phyloP scores from a whole-genome alignment of 2,329 filamentous ascomycete genomes.

The Cordyceps pruinosa region DNA sequence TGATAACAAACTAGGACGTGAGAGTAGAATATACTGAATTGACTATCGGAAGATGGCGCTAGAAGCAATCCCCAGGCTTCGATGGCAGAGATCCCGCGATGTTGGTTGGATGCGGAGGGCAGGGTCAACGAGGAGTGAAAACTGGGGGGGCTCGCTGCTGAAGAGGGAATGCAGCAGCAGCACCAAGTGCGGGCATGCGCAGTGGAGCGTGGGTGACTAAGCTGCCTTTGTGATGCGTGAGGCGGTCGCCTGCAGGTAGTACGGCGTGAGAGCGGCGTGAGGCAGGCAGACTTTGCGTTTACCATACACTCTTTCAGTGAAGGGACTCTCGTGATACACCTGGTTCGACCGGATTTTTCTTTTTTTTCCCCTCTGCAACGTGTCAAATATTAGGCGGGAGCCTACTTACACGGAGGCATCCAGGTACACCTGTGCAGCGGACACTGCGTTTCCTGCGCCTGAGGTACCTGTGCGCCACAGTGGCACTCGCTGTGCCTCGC shows the following conservation, averaged over 20 bases:
- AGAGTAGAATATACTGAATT: neutral
- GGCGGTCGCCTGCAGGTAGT: too few relatives aligned
- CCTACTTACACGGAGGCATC: too few relatives aligned
- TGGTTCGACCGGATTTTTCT: too few relatives aligned
- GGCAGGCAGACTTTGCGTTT: too few relatives aligned
- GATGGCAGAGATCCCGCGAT: slow-evolving; percentile 1
- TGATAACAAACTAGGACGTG: neutral
- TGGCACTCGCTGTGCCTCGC: neutral
- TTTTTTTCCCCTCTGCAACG: too few relatives aligned
- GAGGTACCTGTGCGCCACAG: slow-evolving; percentile 7
- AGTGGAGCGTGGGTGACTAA: slow-evolving; percentile 7
- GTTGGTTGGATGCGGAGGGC: neutral
- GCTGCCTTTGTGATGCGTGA: neutral
- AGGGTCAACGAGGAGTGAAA: neutral
- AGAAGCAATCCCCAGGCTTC: neutral
- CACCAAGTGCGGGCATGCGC: neutral
- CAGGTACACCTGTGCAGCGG: too few relatives aligned
- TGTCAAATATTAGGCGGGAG: too few relatives aligned
- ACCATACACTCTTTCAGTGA: too few relatives aligned
- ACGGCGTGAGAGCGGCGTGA: too few relatives aligned
- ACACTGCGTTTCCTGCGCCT: too few relatives aligned
- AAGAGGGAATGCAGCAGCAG: neutral
- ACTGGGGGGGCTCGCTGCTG: neutral
- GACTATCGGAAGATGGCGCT: neutral
- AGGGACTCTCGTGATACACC: too few relatives aligned